A percentile compares a stretch with the other conserved stretches of the same genome.
Conservation (phyloP, 768 basidiomycete genomes). For the Pholiota conissans region DNA sequence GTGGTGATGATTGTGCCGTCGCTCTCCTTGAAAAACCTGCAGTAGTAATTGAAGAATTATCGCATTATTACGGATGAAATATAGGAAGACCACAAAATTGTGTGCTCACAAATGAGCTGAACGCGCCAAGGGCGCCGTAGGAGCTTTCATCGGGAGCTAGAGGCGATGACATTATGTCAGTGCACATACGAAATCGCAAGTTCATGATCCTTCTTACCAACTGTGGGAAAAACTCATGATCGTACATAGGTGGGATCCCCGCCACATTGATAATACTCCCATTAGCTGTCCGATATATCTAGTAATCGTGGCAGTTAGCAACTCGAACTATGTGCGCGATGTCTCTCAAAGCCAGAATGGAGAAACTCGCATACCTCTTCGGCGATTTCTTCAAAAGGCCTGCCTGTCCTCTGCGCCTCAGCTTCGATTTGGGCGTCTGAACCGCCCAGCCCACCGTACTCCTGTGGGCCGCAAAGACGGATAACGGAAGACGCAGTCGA, state of each 20-base stretch:
- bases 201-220: not conserved
- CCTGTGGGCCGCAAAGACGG: not conserved
- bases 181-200: not conserved
- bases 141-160: not conserved
- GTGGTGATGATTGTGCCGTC: constrained; percentile 7
- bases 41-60: no score
- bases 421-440: not conserved
- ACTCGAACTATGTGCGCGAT: not conserved
- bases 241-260: constrained; percentile 14
- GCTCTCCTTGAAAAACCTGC: constrained; percentile 1
- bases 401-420: constrained; percentile 1
- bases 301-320: not conserved
- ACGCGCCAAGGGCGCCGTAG: not conserved
- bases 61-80: not conserved
- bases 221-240: constrained; percentile 16
- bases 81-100: not conserved
- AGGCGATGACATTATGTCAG: not conserved
- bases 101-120: not conserved
- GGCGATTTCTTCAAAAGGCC: not conserved
- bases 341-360: not conserved
- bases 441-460: constrained; percentile 5
- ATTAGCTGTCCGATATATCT: not conserved
- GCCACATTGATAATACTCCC: constrained; percentile 1
- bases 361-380: not conserved
- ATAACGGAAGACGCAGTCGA: not conserved